phyloP scores from a whole-genome alignment of 1,139 yeast species.

The Lodderomyces metapsilosis region DNA sequence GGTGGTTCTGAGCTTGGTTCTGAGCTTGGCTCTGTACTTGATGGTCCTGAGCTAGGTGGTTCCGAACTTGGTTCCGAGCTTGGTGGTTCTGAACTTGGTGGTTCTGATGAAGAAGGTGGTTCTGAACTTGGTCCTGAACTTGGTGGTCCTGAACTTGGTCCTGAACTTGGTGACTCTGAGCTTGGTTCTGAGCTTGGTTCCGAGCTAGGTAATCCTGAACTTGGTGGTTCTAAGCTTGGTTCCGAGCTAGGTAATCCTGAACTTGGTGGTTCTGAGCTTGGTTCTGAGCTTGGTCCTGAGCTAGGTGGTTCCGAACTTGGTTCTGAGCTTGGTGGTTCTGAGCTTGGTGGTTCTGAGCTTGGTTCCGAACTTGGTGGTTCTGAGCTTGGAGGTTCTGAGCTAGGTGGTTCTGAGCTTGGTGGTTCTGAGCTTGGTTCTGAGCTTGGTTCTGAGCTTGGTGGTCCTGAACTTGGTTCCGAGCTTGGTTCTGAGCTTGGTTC shows the following conservation, averaged over 20 bases:
- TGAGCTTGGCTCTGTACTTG: neutral
- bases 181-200: neutral
- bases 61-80: neutral
- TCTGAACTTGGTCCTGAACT: neutral
- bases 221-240: slow-evolving; percentile 5
- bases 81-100: neutral
- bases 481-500: too few species aligned
- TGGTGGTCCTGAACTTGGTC: neutral
- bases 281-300: neutral
- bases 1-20: neutral
- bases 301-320: too few species aligned
- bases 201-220: neutral
- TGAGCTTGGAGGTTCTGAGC: neutral
- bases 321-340: neutral
- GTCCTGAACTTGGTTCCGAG: too few species aligned
- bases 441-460: neutral
- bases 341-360: neutral
- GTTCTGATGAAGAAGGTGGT: neutral
- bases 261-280: neutral
- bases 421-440: neutral
- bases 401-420: neutral
- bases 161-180: neutral
- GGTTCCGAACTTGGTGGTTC: neutral
- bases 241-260: neutral
- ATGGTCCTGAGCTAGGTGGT: neutral